Evolutionary conservation across 306 rosid genomes (phyloP).

Genomic region (Adenanthera pavonina): DNA sequence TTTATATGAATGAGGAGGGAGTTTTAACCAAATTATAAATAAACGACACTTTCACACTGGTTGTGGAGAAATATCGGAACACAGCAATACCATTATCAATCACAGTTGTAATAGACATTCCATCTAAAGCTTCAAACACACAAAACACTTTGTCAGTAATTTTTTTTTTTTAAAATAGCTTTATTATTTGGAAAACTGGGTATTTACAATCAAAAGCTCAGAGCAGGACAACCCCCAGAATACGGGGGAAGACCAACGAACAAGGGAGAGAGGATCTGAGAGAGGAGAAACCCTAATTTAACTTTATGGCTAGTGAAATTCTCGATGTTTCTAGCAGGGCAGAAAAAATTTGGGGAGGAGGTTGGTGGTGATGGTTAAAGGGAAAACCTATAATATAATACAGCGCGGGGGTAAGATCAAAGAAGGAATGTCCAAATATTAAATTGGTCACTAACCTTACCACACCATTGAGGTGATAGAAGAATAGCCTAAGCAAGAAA

Average conservation of each 20-base stretch:
- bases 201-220: slow-evolving; percentile 1
- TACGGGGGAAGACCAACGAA: not conserved
- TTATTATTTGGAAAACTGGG: slow-evolving; percentile 17
- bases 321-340: not conserved
- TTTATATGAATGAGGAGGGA: not conserved
- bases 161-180: not conserved
- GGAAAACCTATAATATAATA: slow-evolving; percentile 43
- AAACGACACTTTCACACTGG: not conserved
- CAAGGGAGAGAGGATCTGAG: not conserved
- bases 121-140: not conserved
- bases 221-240: not conserved
- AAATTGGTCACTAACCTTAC: slow-evolving; percentile 37
- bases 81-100: not conserved
- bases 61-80: not conserved
- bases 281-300: not conserved
- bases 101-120: not conserved
- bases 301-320: not conserved
- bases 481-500: slow-evolving; percentile 28
- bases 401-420: slow-evolving; percentile 43
- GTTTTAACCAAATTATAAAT: not conserved
- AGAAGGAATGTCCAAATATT: slow-evolving; percentile 32
- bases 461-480: slow-evolving; percentile 33
- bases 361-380: not conserved
- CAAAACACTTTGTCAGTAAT: not conserved
- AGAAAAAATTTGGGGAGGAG: not conserved